Base-by-base conservation (phyloP, 2,329 filamentous ascomycete species). In the Fusarium vanettenii region DNA sequence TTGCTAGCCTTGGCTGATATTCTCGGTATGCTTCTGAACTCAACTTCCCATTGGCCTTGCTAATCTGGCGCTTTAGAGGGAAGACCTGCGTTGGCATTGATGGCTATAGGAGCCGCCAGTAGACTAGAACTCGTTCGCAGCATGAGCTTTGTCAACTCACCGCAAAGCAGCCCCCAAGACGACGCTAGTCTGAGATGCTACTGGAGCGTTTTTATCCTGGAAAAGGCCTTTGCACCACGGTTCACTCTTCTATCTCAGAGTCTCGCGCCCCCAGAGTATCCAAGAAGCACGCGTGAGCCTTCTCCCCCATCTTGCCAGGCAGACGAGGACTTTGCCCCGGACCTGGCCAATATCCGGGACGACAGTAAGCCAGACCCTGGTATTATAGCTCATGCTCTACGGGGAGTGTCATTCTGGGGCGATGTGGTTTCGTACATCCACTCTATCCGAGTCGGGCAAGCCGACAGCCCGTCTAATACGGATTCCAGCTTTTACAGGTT, bases 161-260 rank as follows among this genome's bases (percentile, higher is more conserved):
- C 61, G 1, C 45, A 60, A 3, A 22, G 27, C 4, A 41, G 9
- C 1, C 55, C 39, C 0, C 48, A 60, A 6, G 67, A 45, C 1
- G 76, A 78, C 3, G 59, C 76, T 2, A 70, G 71, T 11, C 14
- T 69, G 4, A 64, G 76, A 8, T 78, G 76, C 7, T 74, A 77
- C 18, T 78, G 76, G 76, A 78, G 76, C 6, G 73, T 78, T 6
- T 69, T 72, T 1, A 72, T 72, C 0, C 70, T 78, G 1, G 76
- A 78, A 14, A 78, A 74, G 2, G 66, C 70, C 2, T 78, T 78
- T 20, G 66, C 76, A 0, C 76, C 76, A 0, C 63, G 66, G 0
- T 77, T 75, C 16, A 62, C 74, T 0, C 60, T 61, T 0, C 18
- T 75, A 6, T 60, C 62, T 2, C 60, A 69, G 29, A 72, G 35